Evolutionary conservation across 331 rosid species (phyloP), one percentile per base, ranked within the genome.

Genomic region (Prunus yedoensis): DNA sequence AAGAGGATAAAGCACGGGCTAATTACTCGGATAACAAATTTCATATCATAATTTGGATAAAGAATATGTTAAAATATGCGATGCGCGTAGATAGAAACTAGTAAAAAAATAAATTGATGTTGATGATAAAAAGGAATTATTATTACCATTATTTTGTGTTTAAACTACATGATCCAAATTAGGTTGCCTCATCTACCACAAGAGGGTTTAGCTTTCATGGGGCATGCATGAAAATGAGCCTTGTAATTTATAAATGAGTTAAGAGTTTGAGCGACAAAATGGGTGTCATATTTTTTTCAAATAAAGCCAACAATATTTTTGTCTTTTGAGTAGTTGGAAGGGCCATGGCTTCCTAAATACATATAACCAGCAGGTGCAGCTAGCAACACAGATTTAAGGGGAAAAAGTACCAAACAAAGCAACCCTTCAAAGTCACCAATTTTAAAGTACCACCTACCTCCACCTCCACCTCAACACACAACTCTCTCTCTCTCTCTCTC

Each of bases 361-460:
- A 1, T 60, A 32, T 14, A 12, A n/a, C 12, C 0, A 64, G 51
- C 15, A 38, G 46, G 15, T 43, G 27, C 67, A 54, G 43, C 12
- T 56, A n/a, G 53, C 69, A 32, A 67, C 50, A 21, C 47, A 30
- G 2, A 73, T 20, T 54, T 18, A 3, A 78, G 35, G 15, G 38
- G 35, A 0, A 16, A 27, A 4, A 16, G 5, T 4, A 70, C 82
- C 79, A 53, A 83, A 80, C 70, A 56, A 80, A 77, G 16, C 78
- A 74, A 57, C 75, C 83, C 80, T 82, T 84, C 77, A 72, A 81
- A 80, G 86, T 28, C 81, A 18, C 50, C 30, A 18, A 38, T 6
- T 38, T 6, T 1, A 38, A 38, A 38, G 58, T 65, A 38, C 83
- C 81, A 82, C 84, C 88, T 56, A 84, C 79, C 85, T 27, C 71